Conservation (phyloP, 768 basidiomycete species). For the Tubosaeta sp. region DNA sequence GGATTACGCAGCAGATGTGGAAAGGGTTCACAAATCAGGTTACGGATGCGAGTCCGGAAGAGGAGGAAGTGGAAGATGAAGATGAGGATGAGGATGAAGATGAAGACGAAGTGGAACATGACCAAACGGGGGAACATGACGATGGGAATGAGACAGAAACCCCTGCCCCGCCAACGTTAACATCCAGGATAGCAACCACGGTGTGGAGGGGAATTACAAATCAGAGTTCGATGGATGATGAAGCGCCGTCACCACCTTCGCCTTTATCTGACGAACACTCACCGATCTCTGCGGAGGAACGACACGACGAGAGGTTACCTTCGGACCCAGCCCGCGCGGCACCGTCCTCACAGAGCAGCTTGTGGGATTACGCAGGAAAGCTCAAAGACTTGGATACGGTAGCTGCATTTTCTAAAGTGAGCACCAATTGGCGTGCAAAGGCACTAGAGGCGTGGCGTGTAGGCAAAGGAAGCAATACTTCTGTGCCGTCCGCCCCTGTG, state of each 20-base stretch:
- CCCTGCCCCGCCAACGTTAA: slow-evolving; percentile 35
- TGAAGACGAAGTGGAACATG: slow-evolving; percentile 29
- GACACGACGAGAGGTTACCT: slow-evolving; percentile 10
- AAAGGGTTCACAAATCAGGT: slow-evolving; percentile 58
- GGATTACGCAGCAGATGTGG: slow-evolving; percentile 61
- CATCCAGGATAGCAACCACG: slow-evolving; percentile 54
- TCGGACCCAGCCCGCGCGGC: slow-evolving; percentile 12
- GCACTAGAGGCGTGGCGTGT: slow-evolving; percentile 36
- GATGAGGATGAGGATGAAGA: slow-evolving; percentile 36
- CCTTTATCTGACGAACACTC: slow-evolving; percentile 30
- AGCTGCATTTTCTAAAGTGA: slow-evolving; percentile 66
- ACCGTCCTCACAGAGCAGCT: slow-evolving; percentile 32
- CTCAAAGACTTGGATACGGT: slow-evolving; percentile 69
- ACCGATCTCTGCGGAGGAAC: slow-evolving; percentile 19
- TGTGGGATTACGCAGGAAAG: slow-evolving; percentile 74
- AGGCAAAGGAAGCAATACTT: slow-evolving; percentile 14
- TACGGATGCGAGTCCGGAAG: slow-evolving; percentile 27
- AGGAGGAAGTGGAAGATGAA: slow-evolving; percentile 27
- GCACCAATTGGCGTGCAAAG: slow-evolving; percentile 72
- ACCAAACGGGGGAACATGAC: slow-evolving; percentile 27
- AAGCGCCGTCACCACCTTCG: slow-evolving; percentile 40
- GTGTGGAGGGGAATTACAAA: slow-evolving; percentile 78
- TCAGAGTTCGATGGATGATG: slow-evolving; percentile 65
- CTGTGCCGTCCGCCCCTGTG: slow-evolving; percentile 1
- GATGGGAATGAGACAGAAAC: slow-evolving; percentile 47